Percentiles rank a stretch among this genome's conserved stretches.
These are phyloP conservation scores for Chlorella sorokiniana DNA, from an alignment of 139 green algal genomes.

Conservation along the genomic window DNA sequence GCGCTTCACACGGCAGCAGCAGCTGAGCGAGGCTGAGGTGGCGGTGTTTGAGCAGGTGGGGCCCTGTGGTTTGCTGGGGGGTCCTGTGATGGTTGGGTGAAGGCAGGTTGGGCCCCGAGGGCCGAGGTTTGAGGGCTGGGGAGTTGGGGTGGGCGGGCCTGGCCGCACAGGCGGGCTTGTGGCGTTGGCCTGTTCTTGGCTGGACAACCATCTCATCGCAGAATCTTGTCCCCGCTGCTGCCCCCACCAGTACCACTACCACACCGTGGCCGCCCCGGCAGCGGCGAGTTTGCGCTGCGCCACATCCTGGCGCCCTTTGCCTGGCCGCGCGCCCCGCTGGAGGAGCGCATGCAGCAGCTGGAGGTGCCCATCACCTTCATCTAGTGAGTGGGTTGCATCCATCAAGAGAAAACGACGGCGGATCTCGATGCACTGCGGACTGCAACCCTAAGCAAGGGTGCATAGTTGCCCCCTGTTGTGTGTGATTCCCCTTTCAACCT, in stretches of 20 bases:
- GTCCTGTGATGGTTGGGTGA: background rate
- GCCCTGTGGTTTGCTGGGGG: background rate
- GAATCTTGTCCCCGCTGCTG: background rate
- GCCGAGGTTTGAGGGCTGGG: too few relatives aligned
- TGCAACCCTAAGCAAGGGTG: constrained; percentile 9
- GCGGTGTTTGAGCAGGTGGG: constrained; percentile 13
- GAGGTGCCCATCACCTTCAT: constrained; percentile 57
- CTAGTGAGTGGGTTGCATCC: constrained; percentile 27
- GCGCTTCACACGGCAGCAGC: constrained; percentile 50
- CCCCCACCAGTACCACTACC: constrained; percentile 44
- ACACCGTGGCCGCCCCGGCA: constrained; percentile 69
- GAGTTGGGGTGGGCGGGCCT: too few relatives aligned
- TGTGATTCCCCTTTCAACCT: too few relatives aligned
- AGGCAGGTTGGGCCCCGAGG: background rate
- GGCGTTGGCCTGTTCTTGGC: too few relatives aligned
- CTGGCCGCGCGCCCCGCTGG: constrained; percentile 72
- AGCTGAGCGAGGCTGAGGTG: constrained; percentile 21
- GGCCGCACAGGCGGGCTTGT: too few relatives aligned
- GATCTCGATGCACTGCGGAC: background rate
- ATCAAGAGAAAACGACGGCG: background rate
- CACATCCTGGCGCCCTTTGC: constrained; percentile 84
- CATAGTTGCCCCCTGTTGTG: background rate
- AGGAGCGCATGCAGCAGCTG: constrained; percentile 68
- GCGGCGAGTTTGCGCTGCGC: constrained; percentile 79
- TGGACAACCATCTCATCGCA: background rate